Conservation (phyloP, 495 filamentous ascomycete species). For the Saxispiralis lemnorum region DNA sequence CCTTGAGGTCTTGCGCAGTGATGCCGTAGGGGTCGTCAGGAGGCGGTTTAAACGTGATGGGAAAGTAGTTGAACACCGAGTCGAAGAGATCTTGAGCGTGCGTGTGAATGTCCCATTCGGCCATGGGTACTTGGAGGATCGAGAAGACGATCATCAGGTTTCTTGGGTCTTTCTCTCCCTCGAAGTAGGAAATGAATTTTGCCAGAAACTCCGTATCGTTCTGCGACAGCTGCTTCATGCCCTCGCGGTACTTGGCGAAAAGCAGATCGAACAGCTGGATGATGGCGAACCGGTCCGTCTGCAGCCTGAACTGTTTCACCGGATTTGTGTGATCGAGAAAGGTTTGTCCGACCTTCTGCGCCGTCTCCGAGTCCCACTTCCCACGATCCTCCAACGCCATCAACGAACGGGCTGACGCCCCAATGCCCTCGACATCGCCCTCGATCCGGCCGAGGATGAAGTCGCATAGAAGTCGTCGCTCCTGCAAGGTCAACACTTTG, state of each 20-base stretch:
- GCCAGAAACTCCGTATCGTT: conserved; percentile 34
- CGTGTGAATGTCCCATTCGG: conserved; percentile 51
- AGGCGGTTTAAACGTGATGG: conserved; percentile 58
- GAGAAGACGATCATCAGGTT: conserved; percentile 69
- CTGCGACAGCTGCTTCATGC: conserved; percentile 20
- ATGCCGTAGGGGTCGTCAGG: conserved; percentile 62
- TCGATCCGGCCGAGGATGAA: conserved; percentile 25
- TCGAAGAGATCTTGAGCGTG: conserved; percentile 51
- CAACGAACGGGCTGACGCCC: conserved; percentile 20
- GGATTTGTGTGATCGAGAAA: conserved; percentile 24
- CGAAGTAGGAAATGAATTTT: conserved; percentile 48
- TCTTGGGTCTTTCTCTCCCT: conserved; percentile 59
- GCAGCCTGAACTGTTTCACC: conserved; percentile 29
- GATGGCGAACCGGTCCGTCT: conserved; percentile 48
- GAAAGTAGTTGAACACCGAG: conserved; percentile 62
- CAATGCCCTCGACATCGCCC: conserved; percentile 24
- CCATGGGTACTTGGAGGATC: conserved; percentile 49
- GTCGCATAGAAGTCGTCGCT: conserved; percentile 30
- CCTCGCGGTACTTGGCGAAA: conserved; percentile 44
- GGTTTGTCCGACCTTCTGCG: conserved; percentile 17
- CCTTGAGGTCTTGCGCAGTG: conserved; percentile 55
- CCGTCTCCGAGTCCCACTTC: conserved; percentile 24
- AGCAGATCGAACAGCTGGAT: conserved; percentile 46
- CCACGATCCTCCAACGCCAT: conserved; percentile 24
- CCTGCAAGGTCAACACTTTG: conserved; percentile 46